These are phyloP conservation scores for Dictyostelium firmibasis DNA, from an alignment of 78 protist species.

Conservation along the genomic window DNA sequence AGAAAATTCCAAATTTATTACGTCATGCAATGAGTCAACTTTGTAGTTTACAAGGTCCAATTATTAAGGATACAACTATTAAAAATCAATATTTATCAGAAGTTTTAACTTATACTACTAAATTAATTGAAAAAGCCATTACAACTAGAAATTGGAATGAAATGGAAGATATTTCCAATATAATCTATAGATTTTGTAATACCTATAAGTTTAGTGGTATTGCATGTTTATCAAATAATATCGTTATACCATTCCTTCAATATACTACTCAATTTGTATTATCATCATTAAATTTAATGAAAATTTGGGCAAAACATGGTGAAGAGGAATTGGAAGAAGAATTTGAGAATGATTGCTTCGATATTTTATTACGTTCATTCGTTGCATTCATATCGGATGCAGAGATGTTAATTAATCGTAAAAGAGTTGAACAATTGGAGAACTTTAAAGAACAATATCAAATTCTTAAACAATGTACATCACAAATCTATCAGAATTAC, in stretches of 20 bases:
- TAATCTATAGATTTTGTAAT: neutral
- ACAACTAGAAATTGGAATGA: slow-evolving; percentile 40
- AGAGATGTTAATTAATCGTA: neutral
- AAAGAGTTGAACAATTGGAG: neutral
- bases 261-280: slow-evolving; percentile 14
- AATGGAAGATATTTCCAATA: slow-evolving; percentile 31
- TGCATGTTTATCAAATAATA: neutral
- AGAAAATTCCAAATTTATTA: slow-evolving; percentile 22
- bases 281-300: neutral
- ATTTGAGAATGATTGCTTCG: slow-evolving; percentile 46
- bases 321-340: slow-evolving; percentile 65
- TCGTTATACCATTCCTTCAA: neutral
- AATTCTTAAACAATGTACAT: neutral
- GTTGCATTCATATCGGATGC: slow-evolving; percentile 31
- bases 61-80: neutral
- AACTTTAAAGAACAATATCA: neutral
- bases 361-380: slow-evolving; percentile 21
- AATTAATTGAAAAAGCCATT: slow-evolving; percentile 5
- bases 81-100: neutral
- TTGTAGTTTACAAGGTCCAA: neutral
- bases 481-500: slow-evolving; percentile 33
- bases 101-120: neutral
- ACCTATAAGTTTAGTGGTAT: slow-evolving; percentile 14
- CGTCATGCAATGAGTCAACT: slow-evolving; percentile 14
- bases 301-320: neutral